Evolutionary conservation across 176 grass and related monocot genomes (phyloP), one percentile per base, ranked within the genome.

Genomic region (Alloteropsis semialata): DNA sequence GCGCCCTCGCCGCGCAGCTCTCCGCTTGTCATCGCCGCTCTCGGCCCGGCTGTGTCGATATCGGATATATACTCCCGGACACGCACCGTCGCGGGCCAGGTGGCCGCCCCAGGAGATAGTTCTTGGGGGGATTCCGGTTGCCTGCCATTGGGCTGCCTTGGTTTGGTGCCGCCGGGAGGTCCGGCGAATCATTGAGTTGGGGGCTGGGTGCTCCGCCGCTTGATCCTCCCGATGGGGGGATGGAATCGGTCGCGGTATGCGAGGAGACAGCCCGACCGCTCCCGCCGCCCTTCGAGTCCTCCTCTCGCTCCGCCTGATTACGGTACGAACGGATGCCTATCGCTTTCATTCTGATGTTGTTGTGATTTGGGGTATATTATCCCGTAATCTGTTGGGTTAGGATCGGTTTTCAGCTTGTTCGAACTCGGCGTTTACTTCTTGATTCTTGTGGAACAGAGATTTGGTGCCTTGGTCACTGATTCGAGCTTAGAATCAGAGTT

Each of bases 211-310:
- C 21, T 50, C 42, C 37, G 58, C 58, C 18, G 67, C 32, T 21
- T 53, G 77, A 17, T 27, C 67, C 37, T 24, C 19, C 39, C 10
- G 63, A 85, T 85, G 83, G 64, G 63, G 38, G 74, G 42, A 0
- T 37, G 64, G 64, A 77, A 70, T 32, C 51, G 51, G 28, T 19
- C 83, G 19, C 51, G 74, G 74, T 21, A 70, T 6, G 65, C 2
- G 29, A 85, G 74, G 74, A 10, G 22, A 10, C 74, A 58, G 5
- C 74, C 8, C 50, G 48, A 60, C 28, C 37, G 15, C 24, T 17
- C n/a, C 24, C n/a, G 29, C 14, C 37, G 60, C 46, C 82, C 62
- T 37, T 49, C 32, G 12, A 22, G 18, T 2, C 79, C 62, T 27
- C 83, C 74, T 48, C 22, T 43, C 33, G 51, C 83, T 37, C 49